Percentiles rank a stretch among this genome's conserved stretches.
phyloP scores from a whole-genome alignment of 768 basidiomycete genomes.

The Jaapia argillacea region DNA sequence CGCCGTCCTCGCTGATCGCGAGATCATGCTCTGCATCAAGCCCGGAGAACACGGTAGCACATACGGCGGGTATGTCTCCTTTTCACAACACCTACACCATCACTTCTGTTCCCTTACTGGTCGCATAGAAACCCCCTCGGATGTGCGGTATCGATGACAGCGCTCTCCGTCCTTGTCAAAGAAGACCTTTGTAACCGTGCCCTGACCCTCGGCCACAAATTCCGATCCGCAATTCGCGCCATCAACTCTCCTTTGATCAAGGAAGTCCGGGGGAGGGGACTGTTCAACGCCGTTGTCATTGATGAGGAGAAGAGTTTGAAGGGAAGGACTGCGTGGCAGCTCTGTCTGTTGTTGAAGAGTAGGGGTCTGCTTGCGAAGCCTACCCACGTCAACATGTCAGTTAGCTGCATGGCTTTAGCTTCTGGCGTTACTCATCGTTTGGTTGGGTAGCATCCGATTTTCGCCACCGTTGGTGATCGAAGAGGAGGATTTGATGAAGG shows the following conservation, averaged over 20 bases:
- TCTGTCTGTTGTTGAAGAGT: slow-evolving; percentile 87
- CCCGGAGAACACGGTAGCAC: slow-evolving; percentile 97
- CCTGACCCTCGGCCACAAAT: slow-evolving; percentile 64
- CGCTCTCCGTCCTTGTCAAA: slow-evolving; percentile 82
- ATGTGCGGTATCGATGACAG: slow-evolving; percentile 92
- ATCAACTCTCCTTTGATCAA: slow-evolving; percentile 64
- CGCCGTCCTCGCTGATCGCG: slow-evolving; percentile 82
- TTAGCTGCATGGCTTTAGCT: slow-evolving; percentile 51
- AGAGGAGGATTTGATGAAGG: slow-evolving; percentile 74
- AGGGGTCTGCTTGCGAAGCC: slow-evolving; percentile 93
- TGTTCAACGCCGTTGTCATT: slow-evolving; percentile 91
- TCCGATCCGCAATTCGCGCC: slow-evolving; percentile 54
- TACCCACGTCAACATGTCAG: slow-evolving; percentile 90
- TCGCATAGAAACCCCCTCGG: slow-evolving; percentile 88
- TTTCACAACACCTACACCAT: not conserved
- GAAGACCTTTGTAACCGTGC: slow-evolving; percentile 84
- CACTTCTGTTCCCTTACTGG: too few species aligned
- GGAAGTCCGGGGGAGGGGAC: slow-evolving; percentile 75
- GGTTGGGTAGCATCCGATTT: slow-evolving; percentile 94
- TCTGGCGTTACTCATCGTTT: not conserved
- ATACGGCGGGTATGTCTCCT: slow-evolving; percentile 70
- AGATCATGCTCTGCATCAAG: slow-evolving; percentile 89
- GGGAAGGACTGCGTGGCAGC: slow-evolving; percentile 89
- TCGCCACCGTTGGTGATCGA: slow-evolving; percentile 92
- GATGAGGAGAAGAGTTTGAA: slow-evolving; percentile 70